phyloP scores from a whole-genome alignment of 108 stramenopile species.

The Nannochloropsis salina region DNA sequence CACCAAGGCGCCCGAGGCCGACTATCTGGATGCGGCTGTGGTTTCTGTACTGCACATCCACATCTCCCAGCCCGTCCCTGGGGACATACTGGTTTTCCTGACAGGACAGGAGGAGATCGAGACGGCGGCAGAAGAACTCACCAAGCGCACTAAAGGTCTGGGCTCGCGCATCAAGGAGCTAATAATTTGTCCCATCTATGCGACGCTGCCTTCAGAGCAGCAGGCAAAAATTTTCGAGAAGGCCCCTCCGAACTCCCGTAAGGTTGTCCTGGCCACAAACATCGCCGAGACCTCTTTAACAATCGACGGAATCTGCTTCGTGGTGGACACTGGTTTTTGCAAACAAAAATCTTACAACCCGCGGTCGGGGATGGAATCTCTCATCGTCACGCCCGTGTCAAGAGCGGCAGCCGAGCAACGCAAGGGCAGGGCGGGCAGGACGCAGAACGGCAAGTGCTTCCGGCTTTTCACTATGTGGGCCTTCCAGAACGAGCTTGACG shows the following conservation, averaged over 20 bases:
- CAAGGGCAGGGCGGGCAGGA: slow-evolving; percentile 88
- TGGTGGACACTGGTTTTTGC: slow-evolving; percentile 96
- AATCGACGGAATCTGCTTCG: slow-evolving; percentile 96
- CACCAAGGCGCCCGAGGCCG: slow-evolving; percentile 98
- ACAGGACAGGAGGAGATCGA: slow-evolving; percentile 99
- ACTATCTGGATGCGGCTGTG: slow-evolving; percentile 98
- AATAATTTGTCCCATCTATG: slow-evolving; percentile 93
- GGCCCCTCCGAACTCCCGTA: slow-evolving; percentile 84
- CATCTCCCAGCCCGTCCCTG: slow-evolving; percentile 88
- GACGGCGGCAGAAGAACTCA: slow-evolving; percentile 83
- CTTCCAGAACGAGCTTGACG: slow-evolving; percentile 92
- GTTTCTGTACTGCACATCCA: slow-evolving; percentile 96
- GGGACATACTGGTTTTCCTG: slow-evolving; percentile 94
- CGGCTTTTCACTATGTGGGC: slow-evolving; percentile 96
- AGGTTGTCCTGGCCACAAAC: slow-evolving; percentile 97
- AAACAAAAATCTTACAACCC: slow-evolving; percentile 97
- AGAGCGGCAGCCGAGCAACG: slow-evolving; percentile 78
- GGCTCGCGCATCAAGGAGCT: slow-evolving; percentile 92
- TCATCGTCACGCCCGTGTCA: slow-evolving; percentile 94
- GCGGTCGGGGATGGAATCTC: slow-evolving; percentile 87
- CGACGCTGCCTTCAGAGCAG: slow-evolving; percentile 91
- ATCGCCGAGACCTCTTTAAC: slow-evolving; percentile 94
- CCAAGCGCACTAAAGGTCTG: slow-evolving; percentile 67
- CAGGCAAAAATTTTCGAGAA: slow-evolving; percentile 99
- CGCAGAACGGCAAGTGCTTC: slow-evolving; percentile 98